Percentiles rank a stretch among this genome's conserved stretches.
phyloP scores from a whole-genome alignment of 768 basidiomycete genomes.

The Daedaleopsis sinensis region DNA sequence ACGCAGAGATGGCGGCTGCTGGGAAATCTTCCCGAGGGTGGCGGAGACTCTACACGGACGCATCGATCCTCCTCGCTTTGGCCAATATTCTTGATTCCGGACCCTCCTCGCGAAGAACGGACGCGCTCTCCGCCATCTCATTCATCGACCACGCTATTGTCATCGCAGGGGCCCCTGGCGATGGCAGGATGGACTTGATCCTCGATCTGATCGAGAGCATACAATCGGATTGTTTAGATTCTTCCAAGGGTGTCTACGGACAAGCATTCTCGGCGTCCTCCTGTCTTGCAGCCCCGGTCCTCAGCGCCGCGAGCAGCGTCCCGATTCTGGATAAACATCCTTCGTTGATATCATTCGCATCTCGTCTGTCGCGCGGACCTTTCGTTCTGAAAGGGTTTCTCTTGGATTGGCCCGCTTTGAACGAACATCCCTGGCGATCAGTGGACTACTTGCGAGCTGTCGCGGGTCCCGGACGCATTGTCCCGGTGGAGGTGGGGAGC shows the following conservation, averaged over 20 bases:
- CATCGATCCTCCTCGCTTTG: slow-evolving; percentile 61
- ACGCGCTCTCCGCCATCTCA: slow-evolving; percentile 50
- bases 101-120: slow-evolving; percentile 16
- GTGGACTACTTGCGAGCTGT: slow-evolving; percentile 66
- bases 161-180: slow-evolving; percentile 76
- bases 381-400: slow-evolving; percentile 76
- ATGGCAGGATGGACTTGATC: slow-evolving; percentile 61
- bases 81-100: slow-evolving; percentile 29
- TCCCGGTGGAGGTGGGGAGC: slow-evolving; percentile 88
- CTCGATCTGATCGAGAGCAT: slow-evolving; percentile 60
- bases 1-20: slow-evolving; percentile 51
- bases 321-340: slow-evolving; percentile 51
- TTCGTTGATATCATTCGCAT: slow-evolving; percentile 54
- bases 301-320: slow-evolving; percentile 30
- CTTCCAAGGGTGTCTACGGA: background rate
- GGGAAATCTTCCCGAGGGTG: slow-evolving; percentile 47
- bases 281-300: background rate
- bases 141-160: slow-evolving; percentile 82
- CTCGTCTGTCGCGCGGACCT: slow-evolving; percentile 47
- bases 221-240: slow-evolving; percentile 45
- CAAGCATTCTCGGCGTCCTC: too few species aligned
- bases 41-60: slow-evolving; percentile 79
- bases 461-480: slow-evolving; percentile 79
- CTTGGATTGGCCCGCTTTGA: slow-evolving; percentile 78
- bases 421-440: slow-evolving; percentile 69